Evolutionary conservation across 2,329 filamentous ascomycete species (phyloP), one percentile per base, ranked within the genome.

Genomic region (Teratosphaeria viscida): DNA sequence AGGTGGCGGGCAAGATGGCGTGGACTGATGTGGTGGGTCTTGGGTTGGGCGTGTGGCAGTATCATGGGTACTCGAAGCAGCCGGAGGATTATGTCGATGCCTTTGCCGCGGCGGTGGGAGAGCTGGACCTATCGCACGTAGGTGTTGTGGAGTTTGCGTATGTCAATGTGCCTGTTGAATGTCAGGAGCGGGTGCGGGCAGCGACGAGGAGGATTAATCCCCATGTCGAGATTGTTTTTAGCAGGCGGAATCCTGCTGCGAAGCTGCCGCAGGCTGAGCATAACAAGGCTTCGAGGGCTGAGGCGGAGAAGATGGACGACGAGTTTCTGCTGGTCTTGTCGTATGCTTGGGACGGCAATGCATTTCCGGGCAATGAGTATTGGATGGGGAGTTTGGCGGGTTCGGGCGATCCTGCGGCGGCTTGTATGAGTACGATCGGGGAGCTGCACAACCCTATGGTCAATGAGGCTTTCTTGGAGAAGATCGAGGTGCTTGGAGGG

Each of bases 341-440:
- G 52, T 72, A 71, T 62, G 70, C 70, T 1, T 73, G 70, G 70
- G 71, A 73, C 60, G 69, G 68, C 1, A 72, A 72, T 57, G 61
- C 69, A 3, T 71, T 71, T 55, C 69, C 70, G 1, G 70, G 71
- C 2, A 72, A 73, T 53, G 70, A 73, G 59, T 73, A 71, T 55
- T 73, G 71, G 69, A 39, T 59, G 8, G 68, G 69, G 0, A 62
- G 60, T 32, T 56, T 73, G 52, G 39, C 57, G 4, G 67, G 63
- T 0, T 67, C 64, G 16, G 68, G 70, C 5, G 71, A 72, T 65
- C 70, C 71, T 16, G 71, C 70, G 6, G 70, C 70, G 3, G 70
- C 69, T 49, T 71, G 70, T 59, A 71, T 68, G 63, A 70, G 69
- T 57, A 71, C 69, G 1, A 70, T 73, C 52, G 66, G 60, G 7